A percentile compares a stretch with the other conserved stretches of the same genome.
Evolutionary conservation across 78 protist genomes (phyloP).

Genomic region (Blattamonas nauphoetae): DNA sequence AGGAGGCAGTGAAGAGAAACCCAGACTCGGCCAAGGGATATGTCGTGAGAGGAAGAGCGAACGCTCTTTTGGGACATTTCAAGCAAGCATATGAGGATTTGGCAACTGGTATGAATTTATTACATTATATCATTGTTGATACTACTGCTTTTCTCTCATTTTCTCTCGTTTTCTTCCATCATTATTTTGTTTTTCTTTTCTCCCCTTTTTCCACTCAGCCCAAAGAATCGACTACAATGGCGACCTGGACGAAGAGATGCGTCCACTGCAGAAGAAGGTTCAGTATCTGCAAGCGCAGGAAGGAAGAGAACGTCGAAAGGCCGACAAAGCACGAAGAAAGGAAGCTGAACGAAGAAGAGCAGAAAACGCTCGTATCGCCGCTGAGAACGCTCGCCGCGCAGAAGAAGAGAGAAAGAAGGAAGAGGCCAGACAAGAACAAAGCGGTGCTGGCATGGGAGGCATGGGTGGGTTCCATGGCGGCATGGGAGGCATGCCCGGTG

Average conservation of each 20-base stretch:
- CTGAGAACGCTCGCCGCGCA: background rate
- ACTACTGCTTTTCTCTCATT: background rate
- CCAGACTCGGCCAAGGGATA: slow-evolving; percentile 12
- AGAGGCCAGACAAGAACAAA: background rate
- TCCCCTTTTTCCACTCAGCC: background rate
- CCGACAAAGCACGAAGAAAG: background rate
- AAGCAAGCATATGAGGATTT: background rate
- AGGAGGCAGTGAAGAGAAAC: background rate
- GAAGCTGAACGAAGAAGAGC: background rate
- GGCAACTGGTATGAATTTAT: background rate
- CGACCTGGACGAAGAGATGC: background rate
- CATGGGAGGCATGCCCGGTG: slow-evolving; percentile 11
- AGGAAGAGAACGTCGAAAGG: background rate
- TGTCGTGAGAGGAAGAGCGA: background rate
- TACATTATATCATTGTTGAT: background rate
- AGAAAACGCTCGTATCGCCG: background rate
- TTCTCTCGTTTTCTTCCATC: background rate
- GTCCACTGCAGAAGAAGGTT: background rate
- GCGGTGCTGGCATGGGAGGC: background rate
- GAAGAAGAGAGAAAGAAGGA: background rate
- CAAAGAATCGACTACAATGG: background rate
- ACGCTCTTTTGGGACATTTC: background rate
- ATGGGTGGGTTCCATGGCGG: background rate
- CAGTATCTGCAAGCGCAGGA: background rate
- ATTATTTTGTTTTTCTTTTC: background rate